These are phyloP conservation scores for Leccinellum albellum DNA, from an alignment of 768 basidiomycete species.

Conservation along the genomic window DNA sequence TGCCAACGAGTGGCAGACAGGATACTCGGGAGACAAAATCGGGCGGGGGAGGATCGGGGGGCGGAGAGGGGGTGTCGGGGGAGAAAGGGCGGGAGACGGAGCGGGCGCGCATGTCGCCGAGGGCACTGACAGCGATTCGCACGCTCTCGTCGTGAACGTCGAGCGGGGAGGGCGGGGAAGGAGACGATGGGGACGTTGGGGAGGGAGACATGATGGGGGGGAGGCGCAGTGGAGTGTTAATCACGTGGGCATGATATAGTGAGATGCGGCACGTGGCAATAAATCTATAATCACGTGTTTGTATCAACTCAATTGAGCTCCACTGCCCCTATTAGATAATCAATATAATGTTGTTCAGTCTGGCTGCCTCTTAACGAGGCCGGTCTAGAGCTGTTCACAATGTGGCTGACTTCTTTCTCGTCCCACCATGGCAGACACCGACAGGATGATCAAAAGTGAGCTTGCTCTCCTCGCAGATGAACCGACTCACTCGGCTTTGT, in stretches of 20 bases:
- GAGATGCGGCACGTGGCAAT: no score
- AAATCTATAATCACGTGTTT: background rate
- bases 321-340: background rate
- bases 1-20: constrained; percentile 57
- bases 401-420: constrained; percentile 8
- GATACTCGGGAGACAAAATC: constrained; percentile 57
- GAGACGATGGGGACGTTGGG: background rate
- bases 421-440: constrained; percentile 20
- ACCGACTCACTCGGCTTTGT: background rate
- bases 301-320: background rate
- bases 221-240: background rate
- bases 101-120: constrained; percentile 56
- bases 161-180: constrained; percentile 21
- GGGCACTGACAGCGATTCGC: constrained; percentile 70
- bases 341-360: background rate
- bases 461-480: constrained; percentile 14
- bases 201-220: background rate
- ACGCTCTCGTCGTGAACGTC: constrained; percentile 71
- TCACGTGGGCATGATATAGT: constrained; percentile 6
- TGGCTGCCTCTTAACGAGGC: background rate
- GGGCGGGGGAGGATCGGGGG: constrained; percentile 9
- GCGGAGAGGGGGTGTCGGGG: constrained; percentile 5
- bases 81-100: background rate
- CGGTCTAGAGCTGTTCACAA: constrained; percentile 6
- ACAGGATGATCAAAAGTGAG: constrained; percentile 22